phyloP scores from a whole-genome alignment of 1,284 basidiomycete genomes.

The Sutorius eximius region DNA sequence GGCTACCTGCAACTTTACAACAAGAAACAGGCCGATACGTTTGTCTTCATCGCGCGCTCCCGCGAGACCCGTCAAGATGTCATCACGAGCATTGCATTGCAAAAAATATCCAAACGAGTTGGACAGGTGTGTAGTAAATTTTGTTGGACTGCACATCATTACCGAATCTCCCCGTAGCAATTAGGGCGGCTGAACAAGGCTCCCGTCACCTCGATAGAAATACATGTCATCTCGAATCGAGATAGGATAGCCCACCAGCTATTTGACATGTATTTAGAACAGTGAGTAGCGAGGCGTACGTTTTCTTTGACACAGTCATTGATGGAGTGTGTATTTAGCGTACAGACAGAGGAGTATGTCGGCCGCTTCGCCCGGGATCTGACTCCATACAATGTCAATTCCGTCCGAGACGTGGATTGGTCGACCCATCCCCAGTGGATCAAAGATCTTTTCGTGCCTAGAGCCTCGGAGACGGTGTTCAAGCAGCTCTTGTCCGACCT shows the following conservation, averaged over 20 bases:
- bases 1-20: slow-evolving; percentile 58
- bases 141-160: too few relatives aligned
- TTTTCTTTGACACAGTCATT: not conserved
- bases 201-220: slow-evolving; percentile 53
- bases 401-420: slow-evolving; percentile 47
- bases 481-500: slow-evolving; percentile 32
- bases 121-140: slow-evolving; percentile 41
- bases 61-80: slow-evolving; percentile 47
- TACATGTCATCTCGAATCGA: slow-evolving; percentile 67
- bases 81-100: slow-evolving; percentile 56
- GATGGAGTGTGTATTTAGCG: slow-evolving; percentile 35
- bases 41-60: slow-evolving; percentile 55
- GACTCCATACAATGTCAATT: slow-evolving; percentile 40
- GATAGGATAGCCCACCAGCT: slow-evolving; percentile 62
- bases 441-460: slow-evolving; percentile 22
- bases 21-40: slow-evolving; percentile 50
- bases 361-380: slow-evolving; percentile 49
- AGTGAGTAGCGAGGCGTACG: slow-evolving; percentile 42
- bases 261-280: slow-evolving; percentile 65
- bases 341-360: slow-evolving; percentile 55
- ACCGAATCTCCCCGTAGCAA: slow-evolving; percentile 43
- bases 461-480: slow-evolving; percentile 36
- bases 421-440: slow-evolving; percentile 34
- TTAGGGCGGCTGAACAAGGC: slow-evolving; percentile 53
- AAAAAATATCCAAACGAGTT: slow-evolving; percentile 56